A percentile compares a stretch with the other conserved stretches of the same genome.
phyloP scores from a whole-genome alignment of 2,329 filamentous ascomycete genomes.

The Colletotrichum echinochloae region DNA sequence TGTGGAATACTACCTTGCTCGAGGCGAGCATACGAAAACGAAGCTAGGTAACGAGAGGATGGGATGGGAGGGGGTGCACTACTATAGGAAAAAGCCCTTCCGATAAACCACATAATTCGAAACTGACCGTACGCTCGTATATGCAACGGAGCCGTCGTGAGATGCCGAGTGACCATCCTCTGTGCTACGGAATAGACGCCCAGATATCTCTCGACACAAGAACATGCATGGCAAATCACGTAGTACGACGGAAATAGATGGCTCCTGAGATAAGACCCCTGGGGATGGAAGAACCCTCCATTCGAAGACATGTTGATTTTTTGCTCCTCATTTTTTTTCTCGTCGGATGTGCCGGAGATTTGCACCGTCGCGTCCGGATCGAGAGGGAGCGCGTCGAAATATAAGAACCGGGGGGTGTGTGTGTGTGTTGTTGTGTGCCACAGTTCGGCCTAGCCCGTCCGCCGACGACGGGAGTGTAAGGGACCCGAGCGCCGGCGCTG shows the following conservation, averaged over 20 bases:
- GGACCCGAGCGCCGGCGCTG: constrained; percentile 4
- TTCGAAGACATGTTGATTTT: not conserved
- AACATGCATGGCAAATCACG: not conserved
- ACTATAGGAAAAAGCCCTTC: not conserved
- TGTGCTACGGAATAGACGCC: not conserved
- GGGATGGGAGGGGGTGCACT: not conserved
- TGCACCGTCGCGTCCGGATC: not conserved
- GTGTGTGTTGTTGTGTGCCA: no score
- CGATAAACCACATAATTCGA: not conserved
- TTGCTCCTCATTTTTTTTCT: not conserved
- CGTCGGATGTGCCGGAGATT: constrained; percentile 11
- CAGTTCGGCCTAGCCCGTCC: constrained; percentile 9
- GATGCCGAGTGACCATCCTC: not conserved
- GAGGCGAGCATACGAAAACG: constrained; percentile 10
- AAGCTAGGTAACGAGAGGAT: not conserved
- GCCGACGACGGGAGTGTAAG: not conserved
- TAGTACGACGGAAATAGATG: not conserved
- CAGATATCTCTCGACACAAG: not conserved
- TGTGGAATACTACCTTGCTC: constrained; percentile 6
- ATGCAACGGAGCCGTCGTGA: not conserved
- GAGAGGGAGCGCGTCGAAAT: not conserved
- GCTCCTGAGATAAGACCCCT: not conserved
- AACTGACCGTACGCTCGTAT: not conserved
- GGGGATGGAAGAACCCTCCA: not conserved
- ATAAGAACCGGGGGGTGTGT: not conserved